Percentiles rank a stretch among this genome's conserved stretches.
These are phyloP conservation scores for Candida rishiriensis DNA, from an alignment of 805 yeast species.

Conservation along the genomic window DNA sequence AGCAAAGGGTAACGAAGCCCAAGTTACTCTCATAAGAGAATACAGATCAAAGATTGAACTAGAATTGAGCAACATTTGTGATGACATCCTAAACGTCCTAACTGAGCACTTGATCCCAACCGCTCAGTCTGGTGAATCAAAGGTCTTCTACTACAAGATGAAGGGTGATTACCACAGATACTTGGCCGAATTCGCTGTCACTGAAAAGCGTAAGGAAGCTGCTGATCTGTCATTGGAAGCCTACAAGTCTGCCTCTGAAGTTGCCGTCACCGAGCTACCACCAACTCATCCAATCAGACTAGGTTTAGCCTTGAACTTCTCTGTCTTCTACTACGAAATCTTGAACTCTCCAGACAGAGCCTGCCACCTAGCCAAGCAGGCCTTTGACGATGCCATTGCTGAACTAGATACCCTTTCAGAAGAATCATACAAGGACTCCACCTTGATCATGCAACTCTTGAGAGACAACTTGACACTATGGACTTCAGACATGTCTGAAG, in stretches of 20 bases:
- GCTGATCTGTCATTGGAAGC: conserved; percentile 92
- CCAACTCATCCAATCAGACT: conserved; percentile 99
- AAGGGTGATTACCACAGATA: conserved; percentile 99
- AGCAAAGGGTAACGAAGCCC: conserved; percentile 89
- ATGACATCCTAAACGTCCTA: conserved; percentile 85
- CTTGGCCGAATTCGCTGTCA: conserved; percentile 92
- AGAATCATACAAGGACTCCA: conserved; percentile 97
- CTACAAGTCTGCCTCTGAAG: conserved; percentile 92
- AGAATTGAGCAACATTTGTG: conserved; percentile 90
- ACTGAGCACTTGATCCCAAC: conserved; percentile 87
- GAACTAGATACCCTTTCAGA: conserved; percentile 96
- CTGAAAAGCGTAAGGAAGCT: conserved; percentile 88
- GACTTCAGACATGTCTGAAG: conserved; percentile 91
- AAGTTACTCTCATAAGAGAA: conserved; percentile 84
- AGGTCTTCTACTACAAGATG: conserved; percentile 98
- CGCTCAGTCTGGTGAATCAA: conserved; percentile 95
- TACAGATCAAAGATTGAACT: conserved; percentile 93
- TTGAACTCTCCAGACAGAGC: conserved; percentile 98
- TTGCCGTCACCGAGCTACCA: conserved; percentile 93
- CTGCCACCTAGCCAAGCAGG: conserved; percentile 97
- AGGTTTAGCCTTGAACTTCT: conserved; percentile 96
- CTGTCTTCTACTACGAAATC: conserved; percentile 97
- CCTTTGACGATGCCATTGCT: conserved; percentile 98
- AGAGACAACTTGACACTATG: conserved; percentile 98
- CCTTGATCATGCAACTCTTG: conserved; percentile 97